phyloP scores from a whole-genome alignment of 768 basidiomycete genomes.

The Coprinellus micaceus region DNA sequence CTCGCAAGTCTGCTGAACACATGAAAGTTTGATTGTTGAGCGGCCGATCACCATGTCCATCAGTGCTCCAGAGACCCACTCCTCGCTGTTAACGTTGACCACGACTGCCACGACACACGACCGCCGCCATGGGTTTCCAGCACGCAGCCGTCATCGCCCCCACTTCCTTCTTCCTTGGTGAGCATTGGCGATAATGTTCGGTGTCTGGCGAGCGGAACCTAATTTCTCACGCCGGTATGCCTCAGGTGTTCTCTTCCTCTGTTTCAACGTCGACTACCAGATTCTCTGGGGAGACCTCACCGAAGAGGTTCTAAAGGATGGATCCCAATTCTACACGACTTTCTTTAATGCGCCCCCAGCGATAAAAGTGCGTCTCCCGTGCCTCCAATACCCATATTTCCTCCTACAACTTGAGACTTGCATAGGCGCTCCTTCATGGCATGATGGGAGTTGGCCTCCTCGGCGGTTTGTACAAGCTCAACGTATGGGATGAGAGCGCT shows the following conservation, averaged over 20 bases:
- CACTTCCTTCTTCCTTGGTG: conserved; percentile 87
- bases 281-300: conserved; percentile 70
- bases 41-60: not conserved
- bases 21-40: conserved; percentile 4
- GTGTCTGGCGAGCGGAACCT: not conserved
- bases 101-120: conserved; percentile 6
- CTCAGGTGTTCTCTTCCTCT: conserved; percentile 76
- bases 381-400: not conserved
- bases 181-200: conserved; percentile 19
- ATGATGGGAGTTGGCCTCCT: conserved; percentile 76
- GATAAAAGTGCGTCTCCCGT: conserved; percentile 64
- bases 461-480: conserved; percentile 73
- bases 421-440: conserved; percentile 80
- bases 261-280: conserved; percentile 84
- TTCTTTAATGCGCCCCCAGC: conserved; percentile 92
- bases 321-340: conserved; percentile 85
- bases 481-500: conserved; percentile 89
- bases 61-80: not conserved
- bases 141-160: conserved; percentile 86
- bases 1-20: too few species aligned
- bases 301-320: conserved; percentile 65
- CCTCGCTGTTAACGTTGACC: not conserved
- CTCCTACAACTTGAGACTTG: not conserved
- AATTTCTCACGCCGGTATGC: not conserved
- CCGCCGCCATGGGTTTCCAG: conserved; percentile 71